These are phyloP conservation scores for Pleurotus citrinopileatus DNA, from an alignment of 768 basidiomycete genomes.

Conservation along the genomic window DNA sequence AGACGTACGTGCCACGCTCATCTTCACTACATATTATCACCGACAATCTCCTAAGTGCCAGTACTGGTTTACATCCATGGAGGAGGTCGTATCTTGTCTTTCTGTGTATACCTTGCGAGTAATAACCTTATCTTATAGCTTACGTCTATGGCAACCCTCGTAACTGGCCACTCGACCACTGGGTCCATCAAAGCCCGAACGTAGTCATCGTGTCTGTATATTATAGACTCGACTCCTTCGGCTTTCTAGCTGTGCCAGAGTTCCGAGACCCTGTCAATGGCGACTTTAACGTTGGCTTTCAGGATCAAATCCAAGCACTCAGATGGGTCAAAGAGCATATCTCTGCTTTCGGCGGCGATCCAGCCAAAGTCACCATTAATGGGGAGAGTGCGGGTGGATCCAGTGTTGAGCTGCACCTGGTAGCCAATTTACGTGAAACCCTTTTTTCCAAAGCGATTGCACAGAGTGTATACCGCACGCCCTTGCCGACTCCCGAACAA, in stretches of 20 bases:
- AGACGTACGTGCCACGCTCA: constrained; percentile 35
- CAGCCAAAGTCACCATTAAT: constrained; percentile 52
- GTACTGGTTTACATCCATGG: constrained; percentile 50
- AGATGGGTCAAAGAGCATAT: constrained; percentile 66
- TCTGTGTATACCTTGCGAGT: neutral
- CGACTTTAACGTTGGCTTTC: constrained; percentile 52
- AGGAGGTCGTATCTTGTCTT: constrained; percentile 28
- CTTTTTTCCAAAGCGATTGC: constrained; percentile 57
- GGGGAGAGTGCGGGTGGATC: constrained; percentile 42
- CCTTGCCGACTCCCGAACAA: constrained; percentile 49
- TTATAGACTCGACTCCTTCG: constrained; percentile 61
- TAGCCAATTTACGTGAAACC: constrained; percentile 34
- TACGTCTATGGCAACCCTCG: constrained; percentile 59
- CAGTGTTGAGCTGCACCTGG: constrained; percentile 57
- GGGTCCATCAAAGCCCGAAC: constrained; percentile 60
- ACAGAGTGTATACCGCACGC: constrained; percentile 57
- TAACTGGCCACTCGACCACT: constrained; percentile 66
- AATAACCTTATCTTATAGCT: constrained; percentile 26
- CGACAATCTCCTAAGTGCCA: constrained; percentile 29
- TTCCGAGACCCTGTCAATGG: constrained; percentile 36
- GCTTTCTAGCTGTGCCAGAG: constrained; percentile 55
- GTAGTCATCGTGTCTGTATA: constrained; percentile 66
- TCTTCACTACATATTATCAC: neutral
- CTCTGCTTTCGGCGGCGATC: constrained; percentile 61
- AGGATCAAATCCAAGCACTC: constrained; percentile 60